Evolutionary conservation across 768 basidiomycete genomes (phyloP), one percentile per base, ranked within the genome.

Genomic region (Pisolithus microcarpus): DNA sequence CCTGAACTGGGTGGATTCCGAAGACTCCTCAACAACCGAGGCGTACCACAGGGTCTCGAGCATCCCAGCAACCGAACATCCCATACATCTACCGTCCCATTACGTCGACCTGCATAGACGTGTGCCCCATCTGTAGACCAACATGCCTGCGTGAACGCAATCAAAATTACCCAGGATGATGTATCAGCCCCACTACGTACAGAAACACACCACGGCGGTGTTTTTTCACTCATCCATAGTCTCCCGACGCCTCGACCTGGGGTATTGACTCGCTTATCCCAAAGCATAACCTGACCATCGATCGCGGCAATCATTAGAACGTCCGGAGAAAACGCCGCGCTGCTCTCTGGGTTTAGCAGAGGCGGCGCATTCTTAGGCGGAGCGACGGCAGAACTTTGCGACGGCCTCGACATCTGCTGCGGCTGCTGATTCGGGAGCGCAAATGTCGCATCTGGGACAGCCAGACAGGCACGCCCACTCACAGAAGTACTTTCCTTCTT

Each of bases 151-250:
- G 38, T 56, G 61, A 36, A 5, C 7, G 13, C 26, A 24, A 47
- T 51, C 9, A 16, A 38, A 46, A 34, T 21, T 52, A 9, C 51
- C 44, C 48, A 16, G 26, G 38, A 44, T 43, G 43, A 50, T 34
- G 51, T 54, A 49, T 10, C 30, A 38, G 48, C 23, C 19, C 28
- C 40, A 52, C 48, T 43, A 72, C 82, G 62, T 67, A 97, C 95
- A 55, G 93, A 93, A 61, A 95, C 79, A 68, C 92, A 96, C 92
- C 93, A 97, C 10, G 91, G 91, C 28, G 91, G 91, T 19, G 89
- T 91, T 69, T 89, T 92, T 56, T 94, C 93, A 60, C 84, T 85
- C 75, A 91, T 82, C 80, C 86, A 87, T 49, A 97, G 70, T 57
- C 91, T 73, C 28, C 91, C 92, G 1, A 92, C 87, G 6, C 91